Evolutionary conservation across 2,329 filamentous ascomycete species (phyloP).

Genomic region (Talaromyces funiculosus): DNA sequence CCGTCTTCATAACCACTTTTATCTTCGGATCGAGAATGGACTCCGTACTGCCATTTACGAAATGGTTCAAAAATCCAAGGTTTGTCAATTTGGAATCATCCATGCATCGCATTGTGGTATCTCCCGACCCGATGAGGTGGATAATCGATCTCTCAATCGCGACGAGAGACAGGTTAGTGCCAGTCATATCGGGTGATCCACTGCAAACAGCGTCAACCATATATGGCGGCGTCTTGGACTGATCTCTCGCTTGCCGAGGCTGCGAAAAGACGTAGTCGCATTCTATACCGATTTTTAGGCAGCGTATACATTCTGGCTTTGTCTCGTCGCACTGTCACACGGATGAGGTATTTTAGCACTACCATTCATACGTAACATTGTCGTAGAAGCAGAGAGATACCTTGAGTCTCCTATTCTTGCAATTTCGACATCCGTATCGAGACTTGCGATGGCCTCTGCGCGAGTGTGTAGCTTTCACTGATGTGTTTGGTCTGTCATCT

Average conservation of each 20-base stretch:
- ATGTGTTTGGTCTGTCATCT: background rate
- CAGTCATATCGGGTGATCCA: background rate
- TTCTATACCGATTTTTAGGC: conserved; percentile 11
- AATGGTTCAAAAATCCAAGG: conserved; percentile 1
- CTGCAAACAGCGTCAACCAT: background rate
- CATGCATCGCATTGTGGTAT: background rate
- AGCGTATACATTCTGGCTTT: conserved; percentile 11
- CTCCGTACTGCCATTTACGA: background rate
- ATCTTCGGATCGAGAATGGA: conserved; percentile 5
- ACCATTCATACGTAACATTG: background rate
- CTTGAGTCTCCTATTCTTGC: conserved; percentile 14
- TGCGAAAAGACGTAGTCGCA: conserved; percentile 9
- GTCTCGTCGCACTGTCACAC: conserved; percentile 13
- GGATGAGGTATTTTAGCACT: background rate
- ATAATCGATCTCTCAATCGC: conserved; percentile 1
- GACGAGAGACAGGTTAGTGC: conserved; percentile 6
- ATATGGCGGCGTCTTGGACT: background rate
- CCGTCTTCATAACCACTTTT: conserved; percentile 9
- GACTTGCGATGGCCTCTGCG: conserved; percentile 14
- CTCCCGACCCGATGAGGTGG: conserved; percentile 1
- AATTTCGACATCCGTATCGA: conserved; percentile 14
- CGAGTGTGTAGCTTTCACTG: background rate
- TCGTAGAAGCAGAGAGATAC: background rate
- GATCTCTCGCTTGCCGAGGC: background rate
- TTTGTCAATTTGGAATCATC: background rate